These are phyloP conservation scores for Nitzschia inconspicua DNA, from an alignment of 108 stramenopile species.

Conservation along the genomic window DNA sequence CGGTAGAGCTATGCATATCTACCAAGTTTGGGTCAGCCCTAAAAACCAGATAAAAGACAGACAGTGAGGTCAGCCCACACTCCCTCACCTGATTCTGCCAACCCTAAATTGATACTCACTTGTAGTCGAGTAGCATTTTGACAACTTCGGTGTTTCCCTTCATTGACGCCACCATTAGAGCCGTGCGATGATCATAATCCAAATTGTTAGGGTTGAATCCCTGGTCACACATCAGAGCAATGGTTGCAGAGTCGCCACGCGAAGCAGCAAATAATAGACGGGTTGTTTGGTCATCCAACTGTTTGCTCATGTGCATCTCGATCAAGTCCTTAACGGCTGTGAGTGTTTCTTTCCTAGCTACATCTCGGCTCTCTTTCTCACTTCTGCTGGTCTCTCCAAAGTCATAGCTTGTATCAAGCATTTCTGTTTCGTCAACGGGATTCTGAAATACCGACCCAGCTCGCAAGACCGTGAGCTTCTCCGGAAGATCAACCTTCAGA, in stretches of 20 bases:
- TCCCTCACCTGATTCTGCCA: no score
- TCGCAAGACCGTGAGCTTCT: constrained; percentile 16
- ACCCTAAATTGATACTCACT: no score
- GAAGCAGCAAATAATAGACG: constrained; percentile 61
- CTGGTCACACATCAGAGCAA: constrained; percentile 58
- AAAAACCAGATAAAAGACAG: constrained; percentile 5
- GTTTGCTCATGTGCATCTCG: constrained; percentile 57
- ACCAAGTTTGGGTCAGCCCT: constrained; percentile 54
- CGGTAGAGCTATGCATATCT: constrained; percentile 64
- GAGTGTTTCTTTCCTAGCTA: background rate
- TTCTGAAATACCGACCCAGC: constrained; percentile 35
- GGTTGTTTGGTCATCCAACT: constrained; percentile 62
- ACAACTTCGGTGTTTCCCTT: constrained; percentile 66
- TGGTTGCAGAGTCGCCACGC: constrained; percentile 58
- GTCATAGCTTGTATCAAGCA: background rate
- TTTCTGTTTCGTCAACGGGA: background rate
- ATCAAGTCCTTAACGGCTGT: constrained; percentile 51
- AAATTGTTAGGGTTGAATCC: constrained; percentile 67
- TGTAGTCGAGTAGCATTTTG: constrained; percentile 39
- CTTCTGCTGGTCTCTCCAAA: background rate
- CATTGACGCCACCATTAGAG: constrained; percentile 71
- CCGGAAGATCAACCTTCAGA: background rate
- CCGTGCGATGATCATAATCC: constrained; percentile 68
- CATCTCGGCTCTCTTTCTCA: background rate
- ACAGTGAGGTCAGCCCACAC: no score